Conservation (phyloP, 305 asterid genomes). For the Fraxinus sp. region DNA sequence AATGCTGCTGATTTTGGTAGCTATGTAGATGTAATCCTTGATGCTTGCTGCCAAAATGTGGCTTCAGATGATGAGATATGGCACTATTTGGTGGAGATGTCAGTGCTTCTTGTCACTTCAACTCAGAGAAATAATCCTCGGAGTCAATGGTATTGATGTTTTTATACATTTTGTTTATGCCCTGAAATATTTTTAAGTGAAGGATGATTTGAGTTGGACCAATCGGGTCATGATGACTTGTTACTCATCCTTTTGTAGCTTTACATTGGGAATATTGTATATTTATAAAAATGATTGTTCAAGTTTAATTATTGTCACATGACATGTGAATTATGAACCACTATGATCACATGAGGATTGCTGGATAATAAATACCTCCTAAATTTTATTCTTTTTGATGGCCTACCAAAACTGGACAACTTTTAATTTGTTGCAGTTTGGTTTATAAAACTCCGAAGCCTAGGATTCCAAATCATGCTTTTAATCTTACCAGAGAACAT, state of each 20-base stretch:
- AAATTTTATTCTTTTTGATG: background rate
- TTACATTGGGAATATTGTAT: background rate
- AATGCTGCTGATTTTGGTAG: conserved; percentile 71
- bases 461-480: background rate
- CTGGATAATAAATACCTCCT: background rate
- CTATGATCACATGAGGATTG: background rate
- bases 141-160: conserved; percentile 66
- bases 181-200: conserved; percentile 6
- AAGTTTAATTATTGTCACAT: background rate
- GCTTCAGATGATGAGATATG: conserved; percentile 89
- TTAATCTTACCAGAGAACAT: background rate
- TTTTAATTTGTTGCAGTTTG: background rate
- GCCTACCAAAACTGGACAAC: background rate
- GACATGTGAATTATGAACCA: conserved; percentile 14
- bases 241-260: conserved; percentile 9
- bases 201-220: conserved; percentile 6
- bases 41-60: conserved; percentile 87
- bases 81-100: conserved; percentile 78
- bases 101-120: conserved; percentile 67
- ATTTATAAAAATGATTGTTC: conserved; percentile 6
- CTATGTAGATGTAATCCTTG: conserved; percentile 79
- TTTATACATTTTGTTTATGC: background rate
- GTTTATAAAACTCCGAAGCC: background rate
- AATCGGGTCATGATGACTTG: conserved; percentile 11
- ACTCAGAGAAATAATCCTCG: conserved; percentile 80